Conservation (phyloP, 371 early-diverging fungal genomes). For the Phascolomyces articulosus region DNA sequence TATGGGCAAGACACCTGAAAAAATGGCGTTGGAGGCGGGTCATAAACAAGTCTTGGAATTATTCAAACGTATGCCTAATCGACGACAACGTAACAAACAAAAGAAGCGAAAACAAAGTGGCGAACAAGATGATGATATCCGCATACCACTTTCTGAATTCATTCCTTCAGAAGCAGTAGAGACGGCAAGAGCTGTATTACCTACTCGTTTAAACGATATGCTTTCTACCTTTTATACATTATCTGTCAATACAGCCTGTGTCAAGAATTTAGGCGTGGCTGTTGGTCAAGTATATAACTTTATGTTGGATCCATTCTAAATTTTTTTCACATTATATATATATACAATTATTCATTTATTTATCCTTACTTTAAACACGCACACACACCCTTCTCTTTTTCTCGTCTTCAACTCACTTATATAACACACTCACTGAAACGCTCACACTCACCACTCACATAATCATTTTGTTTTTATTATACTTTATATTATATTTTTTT, state of each 20-base stretch:
- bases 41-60: conserved; percentile 30
- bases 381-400: no score
- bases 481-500: no score
- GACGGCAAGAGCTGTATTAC: conserved; percentile 24
- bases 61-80: conserved; percentile 18
- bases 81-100: background rate
- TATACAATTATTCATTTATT: background rate
- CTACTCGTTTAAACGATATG: conserved; percentile 21
- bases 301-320: conserved; percentile 47
- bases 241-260: conserved; percentile 29
- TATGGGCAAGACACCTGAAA: conserved; percentile 43
- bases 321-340: background rate
- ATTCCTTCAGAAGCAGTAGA: conserved; percentile 31
- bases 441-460: no score
- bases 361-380: no score
- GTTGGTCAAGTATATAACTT: conserved; percentile 42
- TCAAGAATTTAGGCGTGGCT: conserved; percentile 30
- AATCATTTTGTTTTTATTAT: no score
- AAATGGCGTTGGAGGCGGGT: conserved; percentile 40
- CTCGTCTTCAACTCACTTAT: no score
- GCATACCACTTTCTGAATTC: conserved; percentile 36
- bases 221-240: conserved; percentile 33
- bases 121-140: conserved; percentile 16
- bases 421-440: no score
- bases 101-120: conserved; percentile 1